phyloP scores from a whole-genome alignment of 371 early-diverging fungal species.

The Amoeboaphelidium protococcarum region DNA sequence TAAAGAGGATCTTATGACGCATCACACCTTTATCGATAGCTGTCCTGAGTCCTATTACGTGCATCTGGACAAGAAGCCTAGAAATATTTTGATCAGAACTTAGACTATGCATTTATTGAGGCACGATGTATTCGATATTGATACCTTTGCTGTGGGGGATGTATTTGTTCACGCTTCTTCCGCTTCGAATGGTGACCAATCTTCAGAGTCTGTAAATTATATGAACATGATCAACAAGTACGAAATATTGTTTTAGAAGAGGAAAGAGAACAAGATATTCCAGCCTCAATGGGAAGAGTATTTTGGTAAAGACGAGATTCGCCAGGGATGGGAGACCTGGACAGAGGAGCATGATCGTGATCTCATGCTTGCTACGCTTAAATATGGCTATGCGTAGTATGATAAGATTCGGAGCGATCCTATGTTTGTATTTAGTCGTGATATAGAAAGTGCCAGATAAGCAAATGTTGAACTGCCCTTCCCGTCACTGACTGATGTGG shows the following conservation, averaged over 20 bases:
- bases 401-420: slow-evolving; percentile 7
- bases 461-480: too few relatives aligned
- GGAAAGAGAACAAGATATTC: too few relatives aligned
- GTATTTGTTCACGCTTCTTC: too few relatives aligned
- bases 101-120: slow-evolving; percentile 44
- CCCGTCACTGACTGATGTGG: background rate
- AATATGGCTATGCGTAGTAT: slow-evolving; percentile 53
- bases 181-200: too few relatives aligned
- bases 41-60: slow-evolving; percentile 40
- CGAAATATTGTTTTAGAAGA: too few relatives aligned
- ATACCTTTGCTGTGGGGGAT: slow-evolving; percentile 2
- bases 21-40: slow-evolving; percentile 31
- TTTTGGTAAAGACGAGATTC: too few relatives aligned
- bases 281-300: too few relatives aligned
- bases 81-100: slow-evolving; percentile 42
- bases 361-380: slow-evolving; percentile 41
- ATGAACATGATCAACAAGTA: too few relatives aligned
- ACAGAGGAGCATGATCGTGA: slow-evolving; percentile 51
- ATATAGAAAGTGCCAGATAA: too few relatives aligned
- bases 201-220: too few relatives aligned
- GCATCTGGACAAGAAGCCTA: slow-evolving; percentile 34
- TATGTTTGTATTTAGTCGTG: slow-evolving; percentile 5
- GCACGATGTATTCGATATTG: slow-evolving; percentile 20
- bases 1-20: slow-evolving; percentile 28
- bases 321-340: too few relatives aligned